Conservation (phyloP, 2,329 filamentous ascomycete genomes). For the Cercospora sojina region DNA sequence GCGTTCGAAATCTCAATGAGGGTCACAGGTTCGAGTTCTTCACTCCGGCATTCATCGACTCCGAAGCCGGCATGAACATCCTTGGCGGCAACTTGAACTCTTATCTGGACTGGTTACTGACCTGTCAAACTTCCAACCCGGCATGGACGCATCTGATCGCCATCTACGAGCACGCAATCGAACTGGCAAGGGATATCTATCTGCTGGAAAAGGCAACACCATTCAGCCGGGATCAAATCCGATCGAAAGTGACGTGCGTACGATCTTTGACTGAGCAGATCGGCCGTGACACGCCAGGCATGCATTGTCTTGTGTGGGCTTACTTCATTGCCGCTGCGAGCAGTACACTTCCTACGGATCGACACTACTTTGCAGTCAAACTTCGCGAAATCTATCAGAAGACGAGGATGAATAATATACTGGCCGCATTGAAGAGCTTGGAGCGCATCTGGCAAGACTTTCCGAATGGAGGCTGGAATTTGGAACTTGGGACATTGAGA, state of each 20-base stretch:
- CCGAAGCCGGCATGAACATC: not conserved
- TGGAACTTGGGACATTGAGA: not conserved
- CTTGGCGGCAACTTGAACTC: not conserved
- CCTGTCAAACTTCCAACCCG: not conserved
- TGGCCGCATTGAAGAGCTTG: not conserved
- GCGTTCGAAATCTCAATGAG: not conserved
- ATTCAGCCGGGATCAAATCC: not conserved
- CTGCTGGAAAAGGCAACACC: not conserved
- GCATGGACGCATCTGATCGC: not conserved
- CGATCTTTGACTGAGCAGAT: not conserved
- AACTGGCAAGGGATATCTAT: not conserved
- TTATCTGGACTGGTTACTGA: not conserved
- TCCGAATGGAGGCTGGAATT: not conserved
- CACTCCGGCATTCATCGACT: not conserved
- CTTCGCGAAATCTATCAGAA: not conserved
- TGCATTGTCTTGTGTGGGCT: not conserved
- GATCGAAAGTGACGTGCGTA: not conserved
- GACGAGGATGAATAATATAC: not conserved
- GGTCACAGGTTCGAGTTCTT: not conserved
- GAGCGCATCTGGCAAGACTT: not conserved
- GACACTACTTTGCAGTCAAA: not conserved
- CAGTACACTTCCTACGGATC: not conserved
- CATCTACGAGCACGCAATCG: not conserved
- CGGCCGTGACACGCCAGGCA: not conserved
- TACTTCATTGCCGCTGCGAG: not conserved